Conservation (phyloP, 306 rosid species). For the Glycine latifolia region DNA sequence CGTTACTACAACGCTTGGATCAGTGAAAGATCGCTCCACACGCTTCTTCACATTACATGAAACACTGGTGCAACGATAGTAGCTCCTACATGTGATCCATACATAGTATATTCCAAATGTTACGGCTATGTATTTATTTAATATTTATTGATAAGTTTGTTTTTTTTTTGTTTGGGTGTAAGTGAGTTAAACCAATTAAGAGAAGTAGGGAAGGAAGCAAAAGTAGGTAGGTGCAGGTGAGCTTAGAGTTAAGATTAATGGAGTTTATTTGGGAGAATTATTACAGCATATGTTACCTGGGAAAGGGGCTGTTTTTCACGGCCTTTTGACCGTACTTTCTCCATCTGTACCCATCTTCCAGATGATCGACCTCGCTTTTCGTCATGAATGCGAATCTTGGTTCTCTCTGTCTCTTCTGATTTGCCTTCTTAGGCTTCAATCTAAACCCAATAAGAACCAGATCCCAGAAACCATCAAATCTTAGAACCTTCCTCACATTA, state of each 20-base stretch:
- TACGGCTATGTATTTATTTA: not conserved
- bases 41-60: slow-evolving; percentile 94
- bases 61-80: slow-evolving; percentile 91
- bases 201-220: slow-evolving; percentile 16
- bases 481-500: slow-evolving; percentile 32
- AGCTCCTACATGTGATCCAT: slow-evolving; percentile 64
- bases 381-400: slow-evolving; percentile 98
- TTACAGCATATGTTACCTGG: slow-evolving; percentile 59
- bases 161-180: not conserved
- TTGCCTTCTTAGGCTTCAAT: slow-evolving; percentile 77
- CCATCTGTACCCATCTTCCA: slow-evolving; percentile 99
- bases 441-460: slow-evolving; percentile 51
- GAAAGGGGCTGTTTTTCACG: slow-evolving; percentile 93
- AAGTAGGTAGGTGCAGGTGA: not conserved
- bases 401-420: slow-evolving; percentile 78
- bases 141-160: not conserved
- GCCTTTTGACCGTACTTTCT: slow-evolving; percentile 99
- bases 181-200: not conserved
- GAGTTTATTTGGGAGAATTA: not conserved
- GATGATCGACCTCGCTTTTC: slow-evolving; percentile 96
- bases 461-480: slow-evolving; percentile 47
- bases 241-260: slow-evolving; percentile 3
- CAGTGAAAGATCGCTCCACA: slow-evolving; percentile 81
- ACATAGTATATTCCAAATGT: slow-evolving; percentile 3
- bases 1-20: slow-evolving; percentile 82